Evolutionary conservation across 176 grass and related monocot species (phyloP), one percentile per base, ranked within the genome.

Genomic region (Triticum timopheevii): DNA sequence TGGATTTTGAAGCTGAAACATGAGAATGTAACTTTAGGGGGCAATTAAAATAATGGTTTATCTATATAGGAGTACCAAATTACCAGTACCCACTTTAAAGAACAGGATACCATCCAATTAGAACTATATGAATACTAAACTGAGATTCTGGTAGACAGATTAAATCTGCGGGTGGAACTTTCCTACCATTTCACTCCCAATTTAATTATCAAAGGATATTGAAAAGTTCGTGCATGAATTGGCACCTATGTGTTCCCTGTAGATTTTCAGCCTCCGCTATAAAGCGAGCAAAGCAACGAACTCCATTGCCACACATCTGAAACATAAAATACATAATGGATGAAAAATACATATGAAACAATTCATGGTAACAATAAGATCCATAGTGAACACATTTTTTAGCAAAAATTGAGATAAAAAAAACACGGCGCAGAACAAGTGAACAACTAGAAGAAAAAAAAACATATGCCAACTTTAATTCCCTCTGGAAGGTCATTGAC

Each of bases 241-340:
- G 4, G 31, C 92, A 99, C 97, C 94, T 94, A 56, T 91, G 85
- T 49, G 74, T 93, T 76, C 94, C 97, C 64, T 91, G 58, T 73
- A 90, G 73, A 81, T 99, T 99, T 94, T 99, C 97, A 80, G 96
- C 87, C 80, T 99, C 92, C 0, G 85, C 88, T 82, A 99, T 91
- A 90, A 94, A 99, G 11, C 87, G 86, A 88, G 97, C 97, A 71
- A 99, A 91, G 76, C 97, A 99, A 62, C 94, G 90, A 12, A 99
- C 90, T 73, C 97, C 97, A 83, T 99, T 96, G 65, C 97, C 97
- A 40, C 97, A 99, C 97, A 99, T 99, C 97, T 99, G 83, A 59
- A 93, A 90, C 62, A n/a, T 80, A 94, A 79, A 95, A 45, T 34
- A 54, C 71, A 19, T 49, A 73, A 88, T 73, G 22, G 49, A 35